Base-by-base conservation (phyloP, 805 yeast species). In the Candida chauliodis region DNA sequence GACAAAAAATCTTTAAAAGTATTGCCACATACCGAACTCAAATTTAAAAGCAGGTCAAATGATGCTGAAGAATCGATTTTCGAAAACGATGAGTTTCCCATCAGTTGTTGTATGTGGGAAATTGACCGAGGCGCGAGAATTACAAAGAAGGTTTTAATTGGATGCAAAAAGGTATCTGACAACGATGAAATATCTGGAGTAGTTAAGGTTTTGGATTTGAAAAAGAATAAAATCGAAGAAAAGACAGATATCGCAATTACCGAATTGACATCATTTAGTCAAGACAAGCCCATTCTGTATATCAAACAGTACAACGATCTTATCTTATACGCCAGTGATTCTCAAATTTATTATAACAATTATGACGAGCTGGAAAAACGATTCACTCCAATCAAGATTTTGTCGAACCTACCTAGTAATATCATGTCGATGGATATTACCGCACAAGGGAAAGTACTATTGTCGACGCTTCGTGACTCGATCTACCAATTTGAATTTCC, bases 401-500 rank as follows among this genome's bases (percentile, higher is more conserved):
- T 64, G 13, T 48, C 48, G 8, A 49, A 55, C 1, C 46, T 66
- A 9, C 49, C 66, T 1, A 64, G 70, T 34, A 60, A 55, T 1
- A 50, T 68, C 6, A 45, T 51, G 1, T 52, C 59, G 9, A 44
- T 66, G 29, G 36, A 48, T 9, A 48, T 53, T 7, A 27, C 30
- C 5, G 30, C 45, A 7, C 43, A 47, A 6, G 47, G 49, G 25
- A 39, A 35, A 22, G 35, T 55, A 13, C 45, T 53, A 29, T 57
- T 62, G 19, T 59, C 55, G 23, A 66, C 73, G 2, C 52, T 51
- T 17, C 47, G 48, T 31, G 73, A 68, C 42, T 68, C 74, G 1
- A 42, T 63, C 0, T 55, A 48, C 34, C 58, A 51, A 25, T 66
- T 66, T 41, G 37, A 37, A 11, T 53, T 53, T 19, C 26, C 27